phyloP scores from a whole-genome alignment of 2,329 filamentous ascomycete genomes.

The Penicillium sp. region DNA sequence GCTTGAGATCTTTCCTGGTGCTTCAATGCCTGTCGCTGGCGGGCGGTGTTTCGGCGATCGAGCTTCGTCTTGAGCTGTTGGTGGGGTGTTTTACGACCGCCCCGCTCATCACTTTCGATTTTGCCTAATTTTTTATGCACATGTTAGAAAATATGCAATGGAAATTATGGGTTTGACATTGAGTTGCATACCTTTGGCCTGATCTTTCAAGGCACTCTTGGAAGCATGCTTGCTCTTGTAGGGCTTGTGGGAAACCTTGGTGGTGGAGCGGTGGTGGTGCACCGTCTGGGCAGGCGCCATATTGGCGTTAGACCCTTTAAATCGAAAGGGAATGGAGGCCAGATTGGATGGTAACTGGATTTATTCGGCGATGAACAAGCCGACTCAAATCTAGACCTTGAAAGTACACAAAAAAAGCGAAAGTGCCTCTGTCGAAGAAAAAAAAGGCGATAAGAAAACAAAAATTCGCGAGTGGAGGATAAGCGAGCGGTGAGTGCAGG shows the following conservation, averaged over 20 bases:
- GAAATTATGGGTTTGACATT: not conserved
- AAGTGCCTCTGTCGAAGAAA: constrained; percentile 9
- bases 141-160: constrained; percentile 5
- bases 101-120: constrained; percentile 69
- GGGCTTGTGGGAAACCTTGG: constrained; percentile 81
- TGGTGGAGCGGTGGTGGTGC: constrained; percentile 88
- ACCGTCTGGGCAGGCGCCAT: constrained; percentile 70
- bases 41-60: constrained; percentile 90
- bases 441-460: constrained; percentile 32
- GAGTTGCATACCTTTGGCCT: constrained; percentile 69
- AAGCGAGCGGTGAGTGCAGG: constrained; percentile 35
- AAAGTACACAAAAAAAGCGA: constrained; percentile 1
- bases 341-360: constrained; percentile 24
- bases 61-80: constrained; percentile 98
- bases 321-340: constrained; percentile 74
- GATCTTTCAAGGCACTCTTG: constrained; percentile 82
- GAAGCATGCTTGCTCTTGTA: constrained; percentile 92
- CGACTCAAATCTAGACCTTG: constrained; percentile 2
- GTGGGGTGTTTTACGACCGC: constrained; percentile 81
- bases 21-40: constrained; percentile 83
- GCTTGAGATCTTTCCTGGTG: constrained; percentile 79
- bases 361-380: not conserved
- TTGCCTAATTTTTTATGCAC: constrained; percentile 61
- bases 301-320: constrained; percentile 70
- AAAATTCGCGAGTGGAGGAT: constrained; percentile 40